Conservation (phyloP, 257 asterid genomes). For the Forsythia suspensa region DNA sequence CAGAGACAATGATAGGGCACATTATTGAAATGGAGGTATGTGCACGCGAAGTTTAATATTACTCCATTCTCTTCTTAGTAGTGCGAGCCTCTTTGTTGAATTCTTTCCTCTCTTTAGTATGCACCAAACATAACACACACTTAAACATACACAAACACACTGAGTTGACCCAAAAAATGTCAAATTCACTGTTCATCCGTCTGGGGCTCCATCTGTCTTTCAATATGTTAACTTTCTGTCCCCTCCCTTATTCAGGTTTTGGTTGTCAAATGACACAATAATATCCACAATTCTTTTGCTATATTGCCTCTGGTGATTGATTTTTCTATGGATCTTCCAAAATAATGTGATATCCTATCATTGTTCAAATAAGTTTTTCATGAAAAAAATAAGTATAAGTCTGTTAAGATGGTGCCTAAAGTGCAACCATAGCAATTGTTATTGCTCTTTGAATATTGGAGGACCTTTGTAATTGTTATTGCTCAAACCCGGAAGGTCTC, state of each 20-base stretch:
- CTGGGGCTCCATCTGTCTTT: not conserved
- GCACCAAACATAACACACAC: not conserved
- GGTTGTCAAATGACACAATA: not conserved
- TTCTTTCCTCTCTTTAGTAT: not conserved
- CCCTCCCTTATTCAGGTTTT: not conserved
- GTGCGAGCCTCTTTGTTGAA: not conserved
- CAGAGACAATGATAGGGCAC: slow-evolving; percentile 83
- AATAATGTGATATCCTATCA: not conserved
- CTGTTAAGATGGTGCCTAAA: not conserved
- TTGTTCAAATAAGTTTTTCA: not conserved
- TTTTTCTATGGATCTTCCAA: not conserved
- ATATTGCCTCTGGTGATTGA: not conserved
- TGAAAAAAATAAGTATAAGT: too few relatives aligned
- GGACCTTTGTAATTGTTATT: too few relatives aligned
- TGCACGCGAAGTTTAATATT: not conserved
- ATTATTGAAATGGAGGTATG: slow-evolving; percentile 89
- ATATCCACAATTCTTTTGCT: not conserved
- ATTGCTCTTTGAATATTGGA: too few relatives aligned
- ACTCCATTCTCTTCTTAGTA: not conserved
- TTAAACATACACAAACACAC: not conserved
- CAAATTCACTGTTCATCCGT: not conserved
- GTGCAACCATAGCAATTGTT: not conserved
- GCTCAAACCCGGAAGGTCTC: too few relatives aligned
- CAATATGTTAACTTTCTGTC: not conserved
- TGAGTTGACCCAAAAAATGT: not conserved